phyloP scores from a whole-genome alignment of 257 asterid species.

The Solanum raphanifolium region DNA sequence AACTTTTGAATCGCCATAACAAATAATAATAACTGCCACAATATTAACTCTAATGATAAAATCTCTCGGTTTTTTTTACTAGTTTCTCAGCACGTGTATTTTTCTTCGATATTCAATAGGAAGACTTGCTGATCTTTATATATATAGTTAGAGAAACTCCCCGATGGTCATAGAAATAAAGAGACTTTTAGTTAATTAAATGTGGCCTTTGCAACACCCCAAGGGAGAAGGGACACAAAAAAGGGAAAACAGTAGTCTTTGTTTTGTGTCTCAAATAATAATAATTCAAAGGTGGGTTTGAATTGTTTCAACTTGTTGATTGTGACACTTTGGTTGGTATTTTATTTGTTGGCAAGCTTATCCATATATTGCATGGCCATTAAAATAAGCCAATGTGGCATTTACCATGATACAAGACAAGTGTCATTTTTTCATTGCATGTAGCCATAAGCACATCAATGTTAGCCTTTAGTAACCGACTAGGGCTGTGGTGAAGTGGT shows the following conservation, averaged over 20 bases:
- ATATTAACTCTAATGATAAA: background rate
- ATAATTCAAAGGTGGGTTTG: background rate
- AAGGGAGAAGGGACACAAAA: background rate
- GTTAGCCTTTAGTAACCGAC: too few species aligned
- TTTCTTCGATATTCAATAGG: background rate
- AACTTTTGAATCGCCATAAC: background rate
- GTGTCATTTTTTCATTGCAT: background rate
- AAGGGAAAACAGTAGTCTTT: background rate
- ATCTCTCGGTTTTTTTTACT: background rate
- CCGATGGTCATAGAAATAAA: background rate
- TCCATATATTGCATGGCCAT: background rate
- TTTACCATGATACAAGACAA: background rate
- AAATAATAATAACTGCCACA: background rate
- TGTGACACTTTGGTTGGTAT: background rate
- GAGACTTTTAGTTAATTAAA: background rate
- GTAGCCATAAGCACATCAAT: too few species aligned
- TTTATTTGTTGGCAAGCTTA: background rate
- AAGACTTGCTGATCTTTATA: background rate
- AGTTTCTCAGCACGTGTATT: background rate
- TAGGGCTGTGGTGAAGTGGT: background rate
- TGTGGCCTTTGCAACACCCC: background rate
- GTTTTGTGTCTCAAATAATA: background rate
- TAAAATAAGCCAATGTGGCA: background rate
- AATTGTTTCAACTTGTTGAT: background rate
- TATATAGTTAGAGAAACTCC: background rate